These are phyloP conservation scores for Meyerozyma carpophila DNA, from an alignment of 1,139 yeast genomes.

Conservation along the genomic window DNA sequence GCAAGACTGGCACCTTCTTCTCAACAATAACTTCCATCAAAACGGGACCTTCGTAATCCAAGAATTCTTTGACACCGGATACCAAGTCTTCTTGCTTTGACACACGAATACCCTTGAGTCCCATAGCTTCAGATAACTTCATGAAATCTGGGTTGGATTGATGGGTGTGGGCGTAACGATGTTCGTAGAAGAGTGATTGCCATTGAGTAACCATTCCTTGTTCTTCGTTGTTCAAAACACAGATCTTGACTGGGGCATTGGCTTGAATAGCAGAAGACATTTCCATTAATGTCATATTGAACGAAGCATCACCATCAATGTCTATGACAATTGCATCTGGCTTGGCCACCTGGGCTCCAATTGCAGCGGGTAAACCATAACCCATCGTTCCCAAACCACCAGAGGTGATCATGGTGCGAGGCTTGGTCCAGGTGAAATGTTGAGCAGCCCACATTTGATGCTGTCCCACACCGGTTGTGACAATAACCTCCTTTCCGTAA, in stretches of 20 bases:
- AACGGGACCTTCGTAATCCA: slow-evolving; percentile 78
- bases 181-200: slow-evolving; percentile 96
- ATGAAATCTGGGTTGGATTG: slow-evolving; percentile 91
- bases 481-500: slow-evolving; percentile 70
- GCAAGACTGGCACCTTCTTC: slow-evolving; percentile 95
- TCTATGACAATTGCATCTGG: slow-evolving; percentile 95
- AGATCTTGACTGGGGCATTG: slow-evolving; percentile 79
- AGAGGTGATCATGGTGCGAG: slow-evolving; percentile 90
- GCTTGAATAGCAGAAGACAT: slow-evolving; percentile 93
- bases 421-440: slow-evolving; percentile 87
- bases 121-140: slow-evolving; percentile 93
- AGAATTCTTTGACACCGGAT: slow-evolving; percentile 56
- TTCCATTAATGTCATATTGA: slow-evolving; percentile 94
- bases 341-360: slow-evolving; percentile 95
- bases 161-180: slow-evolving; percentile 94
- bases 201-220: slow-evolving; percentile 99
- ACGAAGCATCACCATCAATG: slow-evolving; percentile 97
- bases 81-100: slow-evolving; percentile 57
- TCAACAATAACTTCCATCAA: slow-evolving; percentile 87
- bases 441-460: slow-evolving; percentile 99
- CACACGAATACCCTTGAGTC: slow-evolving; percentile 76
- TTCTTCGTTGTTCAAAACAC: slow-evolving; percentile 92
- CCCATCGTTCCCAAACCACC: slow-evolving; percentile 99
- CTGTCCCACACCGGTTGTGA: slow-evolving; percentile 98
- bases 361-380: slow-evolving; percentile 93